Evolutionary conservation across 257 asterid genomes (phyloP), one percentile per base, ranked within the genome.

Genomic region (Primulina tabacum): DNA sequence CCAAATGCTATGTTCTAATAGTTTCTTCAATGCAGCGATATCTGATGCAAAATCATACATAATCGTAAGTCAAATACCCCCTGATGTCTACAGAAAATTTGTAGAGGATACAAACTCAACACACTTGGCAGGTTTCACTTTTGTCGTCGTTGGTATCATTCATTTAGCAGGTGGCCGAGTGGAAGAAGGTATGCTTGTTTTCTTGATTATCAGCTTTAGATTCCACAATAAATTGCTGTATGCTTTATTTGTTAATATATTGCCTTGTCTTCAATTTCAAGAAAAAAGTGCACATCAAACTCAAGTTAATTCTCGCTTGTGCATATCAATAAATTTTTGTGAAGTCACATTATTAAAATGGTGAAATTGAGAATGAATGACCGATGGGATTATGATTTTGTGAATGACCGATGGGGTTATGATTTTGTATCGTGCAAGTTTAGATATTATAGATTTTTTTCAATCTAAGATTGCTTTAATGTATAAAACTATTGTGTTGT

Each of bases 141-240:
- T 93, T 65, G 90, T 85, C 28, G 86, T 89, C 26, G 59, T 88
- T 43, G 85, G 92, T 71, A 84, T 93, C 65, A 69, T 93, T 75
- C 91, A 89, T 57, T 85, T 90, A 60, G 85, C 85, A 12, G 97
- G 96, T 70, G 99, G 96, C 78, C 86, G 79, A 77, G 76, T 93
- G 37, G 56, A 88, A 0, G 96, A 93, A 88, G 99, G 98, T 93
- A 79, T 34, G 62, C 11, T 73, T 68, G 47, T 75, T 76, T 63
- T 21, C 63, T 71, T 4, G 24, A 24, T 62, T 47, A 18, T 47
- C 67, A 21, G 32, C 11, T 65, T 68, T 59, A 2, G 32, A 2
- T 40, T 20, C 14, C 18, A 16, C 4, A 26, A 50, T 33, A 9
- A n/a, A n/a, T 1, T 63, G 67, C 9, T 8, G 28, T 6, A 34